Evolutionary conservation across 2,329 filamentous ascomycete species (phyloP), one percentile per base, ranked within the genome.

Genomic region (Aureobasidium uvarum): DNA sequence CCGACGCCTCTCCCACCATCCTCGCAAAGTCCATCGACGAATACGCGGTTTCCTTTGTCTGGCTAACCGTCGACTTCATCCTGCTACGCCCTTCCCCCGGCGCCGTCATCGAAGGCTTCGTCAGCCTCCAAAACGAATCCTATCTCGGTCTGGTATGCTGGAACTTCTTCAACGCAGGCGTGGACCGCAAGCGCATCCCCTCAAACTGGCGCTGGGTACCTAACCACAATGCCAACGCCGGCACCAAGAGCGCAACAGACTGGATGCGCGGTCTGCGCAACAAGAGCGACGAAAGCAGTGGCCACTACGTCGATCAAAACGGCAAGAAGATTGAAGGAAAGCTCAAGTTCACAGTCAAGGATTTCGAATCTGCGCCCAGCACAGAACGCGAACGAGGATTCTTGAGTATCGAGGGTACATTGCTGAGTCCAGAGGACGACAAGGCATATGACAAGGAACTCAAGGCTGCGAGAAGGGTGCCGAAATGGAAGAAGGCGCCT

Each of bases 81-180:
- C 80, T 98, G 20, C 96, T 96, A 75, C 85, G 89, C 38, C 94
- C 95, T 0, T 81, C 83, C 62, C 85, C 85, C 52, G 90, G 91
- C 41, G 86, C 87, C 10, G 86, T 84, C 77, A 84, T 98, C 73
- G 88, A 93, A 70, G 95, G 92, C 13, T 88, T 84, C 70, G 85
- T 97, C 65, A 95, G 94, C 72, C 81, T 97, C 36, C 91, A 96
- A 74, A 94, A 89, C 55, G 91, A 95, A 71, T 92, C 91, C 7
- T 92, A 97, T 73, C 83, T 99, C 7, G 93, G 94, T 23, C 85
- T 97, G 2, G 86, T 96, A 13, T 95, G 92, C 75, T 93, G 92
- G 78, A 94, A 94, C 76, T 86, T 92, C 69, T 98, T 98, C 82
- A 96, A 95, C 70, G 91, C 94, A 1, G 91, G 89, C 50, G 90